These are phyloP conservation scores for Ceratocystis harringtonii DNA, from an alignment of 2,329 filamentous ascomycete species.

Conservation along the genomic window DNA sequence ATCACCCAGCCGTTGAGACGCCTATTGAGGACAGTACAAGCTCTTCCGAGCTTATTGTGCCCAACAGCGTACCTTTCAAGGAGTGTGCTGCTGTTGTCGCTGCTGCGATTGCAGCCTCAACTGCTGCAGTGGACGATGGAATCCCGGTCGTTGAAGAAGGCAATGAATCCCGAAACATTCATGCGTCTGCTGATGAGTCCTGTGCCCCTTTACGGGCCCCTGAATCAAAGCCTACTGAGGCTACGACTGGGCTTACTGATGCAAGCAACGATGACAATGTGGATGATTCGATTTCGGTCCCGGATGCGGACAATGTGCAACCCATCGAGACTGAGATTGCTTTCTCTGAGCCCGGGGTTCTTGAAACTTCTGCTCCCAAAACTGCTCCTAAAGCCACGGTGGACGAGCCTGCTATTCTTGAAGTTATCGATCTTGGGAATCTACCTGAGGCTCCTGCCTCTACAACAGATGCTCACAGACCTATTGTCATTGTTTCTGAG, in stretches of 20 bases:
- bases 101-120: neutral
- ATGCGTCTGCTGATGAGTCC: slow-evolving; percentile 1
- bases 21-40: slow-evolving; percentile 2
- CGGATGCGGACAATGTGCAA: neutral
- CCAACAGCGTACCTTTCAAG: neutral
- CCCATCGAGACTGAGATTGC: neutral
- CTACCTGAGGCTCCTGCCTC: neutral
- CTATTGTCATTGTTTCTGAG: neutral
- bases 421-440: neutral
- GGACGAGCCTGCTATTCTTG: neutral
- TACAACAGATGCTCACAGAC: neutral
- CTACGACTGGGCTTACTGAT: neutral
- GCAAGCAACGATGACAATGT: slow-evolving; percentile 5
- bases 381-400: neutral
- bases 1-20: neutral
- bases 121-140: neutral
- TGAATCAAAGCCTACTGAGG: neutral
- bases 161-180: slow-evolving; percentile 2
- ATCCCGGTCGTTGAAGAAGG: neutral
- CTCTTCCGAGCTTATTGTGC: neutral
- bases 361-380: neutral
- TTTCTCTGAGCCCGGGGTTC: neutral
- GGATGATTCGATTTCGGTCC: slow-evolving; percentile 6
- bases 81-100: neutral
- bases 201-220: neutral